phyloP scores from a whole-genome alignment of 805 yeast genomes.

The Maudiozyma pseudohumilis region DNA sequence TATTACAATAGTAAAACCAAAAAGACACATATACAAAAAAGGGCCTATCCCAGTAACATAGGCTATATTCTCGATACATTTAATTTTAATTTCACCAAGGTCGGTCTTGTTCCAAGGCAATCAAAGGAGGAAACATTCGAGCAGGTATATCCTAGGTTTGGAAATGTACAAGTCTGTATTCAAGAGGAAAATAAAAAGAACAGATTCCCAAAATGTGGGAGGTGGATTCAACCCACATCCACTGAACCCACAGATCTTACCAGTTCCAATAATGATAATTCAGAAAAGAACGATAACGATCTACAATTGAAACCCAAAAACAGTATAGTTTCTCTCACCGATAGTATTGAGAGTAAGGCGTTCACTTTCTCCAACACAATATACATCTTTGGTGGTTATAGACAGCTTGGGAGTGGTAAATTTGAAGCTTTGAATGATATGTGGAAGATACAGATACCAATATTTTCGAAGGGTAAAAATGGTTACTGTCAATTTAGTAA shows the following conservation, averaged over 20 bases:
- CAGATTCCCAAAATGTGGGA: background rate
- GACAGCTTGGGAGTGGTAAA: constrained; percentile 18
- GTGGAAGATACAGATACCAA: constrained; percentile 34
- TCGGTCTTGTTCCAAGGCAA: constrained; percentile 30
- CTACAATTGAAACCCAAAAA: background rate
- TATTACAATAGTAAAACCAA: too few relatives aligned
- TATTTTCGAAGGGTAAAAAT: constrained; percentile 28
- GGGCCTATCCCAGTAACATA: constrained; percentile 38
- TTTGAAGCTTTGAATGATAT: constrained; percentile 32
- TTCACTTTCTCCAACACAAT: constrained; percentile 8
- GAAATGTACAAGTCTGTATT: constrained; percentile 30
- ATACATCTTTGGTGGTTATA: constrained; percentile 42
- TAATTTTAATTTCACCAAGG: constrained; percentile 41
- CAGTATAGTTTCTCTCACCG: background rate
- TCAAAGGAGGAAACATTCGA: background rate
- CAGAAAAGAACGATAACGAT: background rate
- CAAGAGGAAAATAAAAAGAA: background rate
- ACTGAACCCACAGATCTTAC: background rate
- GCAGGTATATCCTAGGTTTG: constrained; percentile 26
- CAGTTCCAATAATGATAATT: background rate
- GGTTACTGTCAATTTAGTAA: constrained; percentile 30
- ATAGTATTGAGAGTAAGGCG: background rate
- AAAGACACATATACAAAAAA: constrained; percentile 31
- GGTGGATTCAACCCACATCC: background rate
- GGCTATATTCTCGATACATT: constrained; percentile 51